A percentile compares a stretch with the other conserved stretches of the same genome.
These are phyloP conservation scores for Chlamydomonas applanata DNA, from an alignment of 139 green algal species.

Conservation along the genomic window DNA sequence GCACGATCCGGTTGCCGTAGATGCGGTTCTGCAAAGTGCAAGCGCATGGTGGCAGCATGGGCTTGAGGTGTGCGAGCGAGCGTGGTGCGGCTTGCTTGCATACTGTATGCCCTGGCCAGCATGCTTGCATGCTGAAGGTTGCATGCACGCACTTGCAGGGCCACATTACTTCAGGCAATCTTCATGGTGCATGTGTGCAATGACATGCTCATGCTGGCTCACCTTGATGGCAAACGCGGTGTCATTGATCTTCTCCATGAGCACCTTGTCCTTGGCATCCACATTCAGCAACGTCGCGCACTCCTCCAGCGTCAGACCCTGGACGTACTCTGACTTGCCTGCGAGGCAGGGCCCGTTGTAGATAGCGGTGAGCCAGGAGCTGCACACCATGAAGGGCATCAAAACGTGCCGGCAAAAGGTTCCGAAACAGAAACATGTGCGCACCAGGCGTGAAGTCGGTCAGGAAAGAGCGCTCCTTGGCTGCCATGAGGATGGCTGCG, in stretches of 20 bases:
- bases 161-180: too few species aligned
- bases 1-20: slow-evolving; percentile 77
- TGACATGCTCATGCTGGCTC: slow-evolving; percentile 66
- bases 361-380: too few species aligned
- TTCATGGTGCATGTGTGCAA: slow-evolving; percentile 13
- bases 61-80: too few species aligned
- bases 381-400: too few species aligned
- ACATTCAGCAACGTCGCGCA: slow-evolving; percentile 70
- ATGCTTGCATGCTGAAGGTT: too few species aligned
- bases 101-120: too few species aligned
- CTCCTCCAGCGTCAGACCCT: slow-evolving; percentile 65
- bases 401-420: too few species aligned
- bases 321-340: slow-evolving; percentile 35
- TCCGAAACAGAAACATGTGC: background rate
- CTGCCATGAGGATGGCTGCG: slow-evolving; percentile 48
- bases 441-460: slow-evolving; percentile 46
- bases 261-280: slow-evolving; percentile 41
- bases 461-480: slow-evolving; percentile 57
- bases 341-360: background rate
- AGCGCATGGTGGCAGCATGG: too few species aligned
- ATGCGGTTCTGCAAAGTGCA: slow-evolving; percentile 47
- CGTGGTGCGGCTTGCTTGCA: too few species aligned
- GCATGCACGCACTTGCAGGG: too few species aligned
- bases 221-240: slow-evolving; percentile 70
- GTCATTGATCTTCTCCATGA: slow-evolving; percentile 62